These are phyloP conservation scores for Gypsophila paniculata DNA, from an alignment of 179 eudicot species.

Conservation along the genomic window DNA sequence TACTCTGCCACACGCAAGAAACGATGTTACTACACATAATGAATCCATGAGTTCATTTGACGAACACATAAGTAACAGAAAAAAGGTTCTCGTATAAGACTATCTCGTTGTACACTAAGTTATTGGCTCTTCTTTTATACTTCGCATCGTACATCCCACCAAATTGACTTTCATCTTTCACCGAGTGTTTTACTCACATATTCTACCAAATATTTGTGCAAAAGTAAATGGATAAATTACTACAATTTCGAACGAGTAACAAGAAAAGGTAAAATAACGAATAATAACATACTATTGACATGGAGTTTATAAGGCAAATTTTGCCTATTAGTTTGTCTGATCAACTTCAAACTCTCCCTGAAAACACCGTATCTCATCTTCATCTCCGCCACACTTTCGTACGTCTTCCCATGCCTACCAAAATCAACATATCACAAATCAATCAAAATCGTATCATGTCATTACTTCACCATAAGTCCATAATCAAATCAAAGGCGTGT, in stretches of 20 bases:
- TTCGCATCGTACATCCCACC: too few species aligned
- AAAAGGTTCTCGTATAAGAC: too few species aligned
- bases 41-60: background rate
- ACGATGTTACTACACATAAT: background rate
- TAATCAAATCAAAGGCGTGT: too few species aligned
- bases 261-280: too few species aligned
- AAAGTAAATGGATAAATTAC: background rate
- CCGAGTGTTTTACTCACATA: too few species aligned
- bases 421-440: background rate
- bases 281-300: conserved; percentile 60
- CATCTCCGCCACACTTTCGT: conserved; percentile 59
- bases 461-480: background rate
- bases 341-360: conserved; percentile 58
- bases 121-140: too few species aligned
- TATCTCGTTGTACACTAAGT: too few species aligned
- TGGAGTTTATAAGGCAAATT: conserved; percentile 62
- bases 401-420: conserved; percentile 73
- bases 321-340: conserved; percentile 57
- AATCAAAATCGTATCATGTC: background rate
- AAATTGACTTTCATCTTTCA: too few species aligned
- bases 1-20: conserved; percentile 43
- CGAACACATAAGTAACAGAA: too few species aligned
- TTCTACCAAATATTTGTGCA: too few species aligned
- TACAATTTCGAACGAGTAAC: background rate
- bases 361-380: conserved; percentile 57